Conservation (phyloP, 176 grass and related monocot genomes). For the Ananas comosus region DNA sequence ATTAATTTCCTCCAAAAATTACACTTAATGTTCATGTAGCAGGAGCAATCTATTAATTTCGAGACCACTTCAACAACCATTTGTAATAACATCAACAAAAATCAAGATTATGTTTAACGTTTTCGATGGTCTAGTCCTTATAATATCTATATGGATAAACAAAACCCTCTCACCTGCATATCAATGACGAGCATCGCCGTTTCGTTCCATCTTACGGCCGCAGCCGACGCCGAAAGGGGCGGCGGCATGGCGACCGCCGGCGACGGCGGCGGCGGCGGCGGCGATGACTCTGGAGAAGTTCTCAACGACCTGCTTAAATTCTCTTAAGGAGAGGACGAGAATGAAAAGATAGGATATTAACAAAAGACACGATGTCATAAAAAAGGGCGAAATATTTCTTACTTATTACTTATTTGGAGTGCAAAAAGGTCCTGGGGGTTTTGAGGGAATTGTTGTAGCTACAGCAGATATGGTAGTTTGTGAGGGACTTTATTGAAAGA, state of each 20-base stretch:
- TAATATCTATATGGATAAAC: background rate
- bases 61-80: slow-evolving; percentile 6
- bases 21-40: too few relatives aligned
- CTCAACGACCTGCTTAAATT: background rate
- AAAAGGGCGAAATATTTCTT: too few relatives aligned
- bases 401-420: too few relatives aligned
- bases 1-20: too few relatives aligned
- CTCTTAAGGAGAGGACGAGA: background rate
- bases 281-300: slow-evolving; percentile 23
- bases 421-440: too few relatives aligned
- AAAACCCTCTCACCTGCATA: slow-evolving; percentile 42
- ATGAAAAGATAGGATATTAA: background rate
- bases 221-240: too few relatives aligned
- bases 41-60: background rate
- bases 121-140: background rate
- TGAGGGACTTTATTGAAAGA: too few relatives aligned
- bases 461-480: too few relatives aligned
- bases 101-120: too few relatives aligned
- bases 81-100: background rate
- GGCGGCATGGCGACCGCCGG: background rate
- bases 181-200: slow-evolving; percentile 70
- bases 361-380: too few relatives aligned
- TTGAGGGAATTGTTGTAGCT: too few relatives aligned
- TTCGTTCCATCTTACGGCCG: slow-evolving; percentile 28
- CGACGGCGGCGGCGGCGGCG: background rate